Conservation (phyloP, 495 filamentous ascomycete species). For the Aspergillus sclerotioniger region DNA sequence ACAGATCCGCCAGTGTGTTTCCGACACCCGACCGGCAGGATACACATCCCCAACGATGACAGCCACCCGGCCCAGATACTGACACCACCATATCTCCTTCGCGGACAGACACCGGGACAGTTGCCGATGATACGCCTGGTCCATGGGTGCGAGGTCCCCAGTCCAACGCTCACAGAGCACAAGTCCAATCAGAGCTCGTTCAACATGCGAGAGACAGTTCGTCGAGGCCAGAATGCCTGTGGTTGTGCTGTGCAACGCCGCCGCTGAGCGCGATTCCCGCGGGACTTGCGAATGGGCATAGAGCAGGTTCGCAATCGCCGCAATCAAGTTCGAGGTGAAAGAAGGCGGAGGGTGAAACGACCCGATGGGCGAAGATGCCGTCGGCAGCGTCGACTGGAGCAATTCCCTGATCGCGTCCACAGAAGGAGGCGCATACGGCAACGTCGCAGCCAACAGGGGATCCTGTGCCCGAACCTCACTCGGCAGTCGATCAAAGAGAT, state of each 20-base stretch:
- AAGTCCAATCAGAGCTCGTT: constrained; percentile 66
- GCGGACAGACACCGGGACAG: constrained; percentile 41
- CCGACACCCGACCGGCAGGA: constrained; percentile 47
- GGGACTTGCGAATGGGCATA: constrained; percentile 48
- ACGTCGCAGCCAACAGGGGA: constrained; percentile 62
- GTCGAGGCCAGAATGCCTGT: constrained; percentile 61
- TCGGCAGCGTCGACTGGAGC: constrained; percentile 44
- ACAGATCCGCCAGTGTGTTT: constrained; percentile 24
- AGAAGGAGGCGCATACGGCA: constrained; percentile 44
- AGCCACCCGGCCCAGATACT: constrained; percentile 55
- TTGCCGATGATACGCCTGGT: constrained; percentile 38
- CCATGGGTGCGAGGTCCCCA: constrained; percentile 54
- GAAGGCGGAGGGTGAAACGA: constrained; percentile 21
- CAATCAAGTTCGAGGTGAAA: constrained; percentile 42
- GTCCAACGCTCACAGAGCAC: constrained; percentile 74
- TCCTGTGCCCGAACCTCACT: constrained; percentile 53
- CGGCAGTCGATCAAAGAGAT: constrained; percentile 64
- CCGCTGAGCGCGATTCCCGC: constrained; percentile 54
- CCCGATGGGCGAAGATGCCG: constrained; percentile 20
- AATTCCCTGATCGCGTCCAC: constrained; percentile 32
- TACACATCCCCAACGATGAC: constrained; percentile 50
- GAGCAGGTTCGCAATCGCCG: constrained; percentile 48
- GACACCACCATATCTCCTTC: constrained; percentile 55
- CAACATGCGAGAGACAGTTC: constrained; percentile 67
- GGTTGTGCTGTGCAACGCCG: constrained; percentile 67